Evolutionary conservation across 257 asterid species (phyloP).

Genomic region (Dorcoceras hygrometricum): DNA sequence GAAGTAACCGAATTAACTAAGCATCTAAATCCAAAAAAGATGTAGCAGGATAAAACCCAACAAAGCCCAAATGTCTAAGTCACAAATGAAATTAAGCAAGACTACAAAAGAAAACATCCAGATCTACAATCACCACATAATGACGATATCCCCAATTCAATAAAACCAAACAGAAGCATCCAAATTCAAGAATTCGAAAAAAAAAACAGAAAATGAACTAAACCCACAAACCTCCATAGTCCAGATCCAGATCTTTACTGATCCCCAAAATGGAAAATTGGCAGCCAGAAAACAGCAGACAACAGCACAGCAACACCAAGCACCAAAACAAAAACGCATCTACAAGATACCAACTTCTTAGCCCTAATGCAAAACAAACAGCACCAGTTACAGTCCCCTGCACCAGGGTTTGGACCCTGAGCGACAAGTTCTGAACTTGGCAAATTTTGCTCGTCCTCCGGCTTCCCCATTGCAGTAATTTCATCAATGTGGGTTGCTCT

Average conservation of each 20-base stretch:
- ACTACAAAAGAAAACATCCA: constrained; percentile 14
- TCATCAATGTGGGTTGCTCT: constrained; percentile 51
- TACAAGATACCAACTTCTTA: constrained; percentile 44
- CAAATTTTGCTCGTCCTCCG: constrained; percentile 45
- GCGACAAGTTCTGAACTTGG: constrained; percentile 53
- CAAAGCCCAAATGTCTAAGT: constrained; percentile 6
- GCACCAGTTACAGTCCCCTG: constrained; percentile 32
- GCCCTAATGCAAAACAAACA: constrained; percentile 45
- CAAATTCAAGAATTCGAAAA: background rate
- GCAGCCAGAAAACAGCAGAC: constrained; percentile 76
- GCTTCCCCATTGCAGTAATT: constrained; percentile 73
- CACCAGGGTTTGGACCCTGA: constrained; percentile 39
- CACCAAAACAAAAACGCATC: constrained; percentile 60
- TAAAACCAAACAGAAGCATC: background rate
- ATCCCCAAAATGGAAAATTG: constrained; percentile 53
- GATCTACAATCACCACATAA: constrained; percentile 29
- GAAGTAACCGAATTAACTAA: background rate
- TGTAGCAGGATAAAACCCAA: constrained; percentile 1
- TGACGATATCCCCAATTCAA: constrained; percentile 4
- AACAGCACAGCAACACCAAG: constrained; percentile 64
- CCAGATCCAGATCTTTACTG: constrained; percentile 74
- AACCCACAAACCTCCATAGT: constrained; percentile 35
- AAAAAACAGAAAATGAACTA: constrained; percentile 7
- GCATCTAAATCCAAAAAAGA: background rate
- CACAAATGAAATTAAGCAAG: background rate